Base-by-base conservation (phyloP, 805 yeast genomes). In the Ogataea pini region DNA sequence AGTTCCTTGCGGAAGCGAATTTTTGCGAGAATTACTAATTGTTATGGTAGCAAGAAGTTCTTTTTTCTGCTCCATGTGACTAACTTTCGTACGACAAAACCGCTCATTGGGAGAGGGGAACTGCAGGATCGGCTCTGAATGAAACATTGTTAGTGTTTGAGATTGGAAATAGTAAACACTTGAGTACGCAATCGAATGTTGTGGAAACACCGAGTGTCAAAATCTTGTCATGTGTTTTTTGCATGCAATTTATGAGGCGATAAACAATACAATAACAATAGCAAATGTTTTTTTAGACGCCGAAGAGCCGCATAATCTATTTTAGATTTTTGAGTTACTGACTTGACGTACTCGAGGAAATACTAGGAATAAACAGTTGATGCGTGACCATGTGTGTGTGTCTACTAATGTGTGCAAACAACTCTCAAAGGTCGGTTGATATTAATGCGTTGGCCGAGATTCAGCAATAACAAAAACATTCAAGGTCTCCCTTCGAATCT, bases 221-320 rank as follows among this genome's bases (percentile, higher is more conserved):
- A 39, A 39, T 39, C 42, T 25, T 27, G 33, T 25, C 42, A 39
- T 27, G 29, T 38, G 7, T 10, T 17, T 18, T 18, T 5, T 9
- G 4, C 9, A 17, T 3, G 13, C 13, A 9, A 16, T 4, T 13
- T 17, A 3, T 27, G 4, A 16, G 42, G 33, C 33, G 9, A 16
- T 9, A 28, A 39, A 39, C 42, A 39, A 39, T 39, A 39, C 9
- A 22, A 17, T 7, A 12, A 39, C 42, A 39, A 39, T 39, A 25
- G 20, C 9, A 17, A 4, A 10, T 20, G 12, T 4, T 3, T 16
- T 25, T 27, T 27, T 22, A 27, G 12, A 25, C 38, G 42, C 42
- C 42, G 7, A 16, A 22, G 9, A 27, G 42, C 42, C 42, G 42
- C 42, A 39, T 7, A 19, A 14, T 25, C 19, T n/a, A 19, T 7